A percentile compares a stretch with the other conserved stretches of the same genome.
phyloP scores from a whole-genome alignment of 345 rosid species.

The Murraya koenigii region DNA sequence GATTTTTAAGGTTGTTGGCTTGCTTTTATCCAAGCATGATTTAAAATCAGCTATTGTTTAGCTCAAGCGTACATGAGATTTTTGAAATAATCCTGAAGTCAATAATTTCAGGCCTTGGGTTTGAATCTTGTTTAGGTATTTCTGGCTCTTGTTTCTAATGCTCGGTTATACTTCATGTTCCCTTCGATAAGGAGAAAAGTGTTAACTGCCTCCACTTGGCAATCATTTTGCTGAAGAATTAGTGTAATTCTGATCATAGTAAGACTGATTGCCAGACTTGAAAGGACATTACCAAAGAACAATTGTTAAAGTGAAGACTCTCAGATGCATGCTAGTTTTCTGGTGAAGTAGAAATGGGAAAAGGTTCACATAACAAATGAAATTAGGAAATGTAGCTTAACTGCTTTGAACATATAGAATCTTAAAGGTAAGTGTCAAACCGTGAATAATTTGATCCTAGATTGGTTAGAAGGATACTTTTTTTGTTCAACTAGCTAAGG shows the following conservation, averaged over 20 bases:
- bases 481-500: no score
- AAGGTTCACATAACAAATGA: background rate
- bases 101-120: background rate
- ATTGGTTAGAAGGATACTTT: no score
- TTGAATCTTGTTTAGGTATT: background rate
- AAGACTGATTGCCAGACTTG: background rate
- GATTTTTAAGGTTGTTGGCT: background rate
- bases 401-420: no score
- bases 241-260: no score
- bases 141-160: background rate
- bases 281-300: background rate
- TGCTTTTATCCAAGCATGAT: background rate
- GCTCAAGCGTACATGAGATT: background rate
- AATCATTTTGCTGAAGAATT: background rate
- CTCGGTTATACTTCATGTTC: background rate
- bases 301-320: background rate
- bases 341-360: background rate
- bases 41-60: background rate
- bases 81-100: background rate
- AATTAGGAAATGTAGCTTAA: background rate
- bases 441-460: no score
- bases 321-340: background rate
- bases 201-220: background rate
- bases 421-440: no score
- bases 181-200: background rate